phyloP scores from a whole-genome alignment of 169 alveolate species.

The Plasmodium blacklocki region DNA sequence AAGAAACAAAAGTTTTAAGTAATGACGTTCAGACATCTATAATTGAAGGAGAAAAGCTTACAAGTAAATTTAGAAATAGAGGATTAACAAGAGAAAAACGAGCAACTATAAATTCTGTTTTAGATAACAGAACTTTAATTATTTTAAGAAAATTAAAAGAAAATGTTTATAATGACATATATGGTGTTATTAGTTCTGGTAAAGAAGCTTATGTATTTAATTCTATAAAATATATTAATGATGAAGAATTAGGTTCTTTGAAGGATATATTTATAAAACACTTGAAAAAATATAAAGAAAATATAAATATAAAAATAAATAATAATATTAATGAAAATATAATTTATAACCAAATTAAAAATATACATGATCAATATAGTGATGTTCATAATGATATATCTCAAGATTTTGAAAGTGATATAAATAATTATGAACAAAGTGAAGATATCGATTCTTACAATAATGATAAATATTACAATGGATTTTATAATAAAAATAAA shows the following conservation, averaged over 20 bases:
- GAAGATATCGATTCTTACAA: constrained; percentile 8
- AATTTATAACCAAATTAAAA: constrained; percentile 92
- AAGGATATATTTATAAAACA: constrained; percentile 20
- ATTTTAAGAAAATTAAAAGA: constrained; percentile 92
- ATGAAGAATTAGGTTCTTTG: constrained; percentile 71
- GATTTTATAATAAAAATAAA: not conserved
- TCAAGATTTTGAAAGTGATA: constrained; percentile 3
- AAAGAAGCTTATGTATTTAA: constrained; percentile 98
- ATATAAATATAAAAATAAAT: not conserved
- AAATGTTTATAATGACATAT: constrained; percentile 91
- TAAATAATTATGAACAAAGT: not conserved
- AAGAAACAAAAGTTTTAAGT: constrained; percentile 27
- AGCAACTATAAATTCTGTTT: constrained; percentile 96
- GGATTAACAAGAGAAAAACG: constrained; percentile 95
- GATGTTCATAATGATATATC: not conserved
- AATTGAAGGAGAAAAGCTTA: constrained; percentile 60
- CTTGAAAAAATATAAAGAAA: constrained; percentile 8
- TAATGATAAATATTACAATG: not conserved
- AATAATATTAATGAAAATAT: constrained; percentile 69
- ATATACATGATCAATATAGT: constrained; percentile 9
- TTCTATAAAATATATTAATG: constrained; percentile 80
- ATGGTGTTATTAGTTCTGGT: constrained; percentile 98
- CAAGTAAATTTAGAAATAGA: constrained; percentile 71
- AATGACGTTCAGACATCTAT: constrained; percentile 40
- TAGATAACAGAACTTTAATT: constrained; percentile 96